Conservation (phyloP, 495 filamentous ascomycete genomes). For the Bryoglossum gracile region DNA sequence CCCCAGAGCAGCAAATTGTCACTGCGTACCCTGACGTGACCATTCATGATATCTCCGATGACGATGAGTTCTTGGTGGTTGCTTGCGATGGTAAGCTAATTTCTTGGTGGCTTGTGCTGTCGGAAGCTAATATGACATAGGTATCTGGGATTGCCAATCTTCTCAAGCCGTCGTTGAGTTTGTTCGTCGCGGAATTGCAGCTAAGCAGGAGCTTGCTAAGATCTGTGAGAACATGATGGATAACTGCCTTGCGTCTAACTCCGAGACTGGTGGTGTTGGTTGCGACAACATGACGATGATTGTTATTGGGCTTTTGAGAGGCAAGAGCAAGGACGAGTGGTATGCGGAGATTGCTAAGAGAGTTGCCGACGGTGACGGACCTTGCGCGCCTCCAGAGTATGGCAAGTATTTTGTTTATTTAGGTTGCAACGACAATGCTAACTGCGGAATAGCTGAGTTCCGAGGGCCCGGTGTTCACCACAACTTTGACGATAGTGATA, state of each 20-base stretch:
- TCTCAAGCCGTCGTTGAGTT: constrained; percentile 97
- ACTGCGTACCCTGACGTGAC: constrained; percentile 93
- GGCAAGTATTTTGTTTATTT: constrained; percentile 57
- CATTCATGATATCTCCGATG: constrained; percentile 78
- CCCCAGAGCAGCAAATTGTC: constrained; percentile 95
- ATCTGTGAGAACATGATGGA: constrained; percentile 99
- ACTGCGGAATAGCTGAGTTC: constrained; percentile 73
- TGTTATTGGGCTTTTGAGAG: constrained; percentile 79
- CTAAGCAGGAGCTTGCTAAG: constrained; percentile 83
- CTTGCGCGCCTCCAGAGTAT: constrained; percentile 98
- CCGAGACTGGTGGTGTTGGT: constrained; percentile 94
- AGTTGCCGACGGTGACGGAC: constrained; percentile 94
- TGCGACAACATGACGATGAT: constrained; percentile 99
- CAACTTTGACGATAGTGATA: constrained; percentile 84
- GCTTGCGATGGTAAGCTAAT: constrained; percentile 87
- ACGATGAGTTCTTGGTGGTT: constrained; percentile 95
- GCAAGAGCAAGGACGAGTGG: constrained; percentile 94
- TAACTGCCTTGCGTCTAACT: constrained; percentile 94
- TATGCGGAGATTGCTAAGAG: constrained; percentile 90
- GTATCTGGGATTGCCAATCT: constrained; percentile 99
- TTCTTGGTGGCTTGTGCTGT: constrained; percentile 97
- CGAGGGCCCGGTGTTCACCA: constrained; percentile 86
- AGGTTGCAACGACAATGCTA: constrained; percentile 22
- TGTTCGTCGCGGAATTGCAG: constrained; percentile 88
- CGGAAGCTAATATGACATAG: constrained; percentile 58